Percentiles rank a stretch among this genome's conserved stretches.
phyloP scores from a whole-genome alignment of 75 land plant species.

The Cryptomeria japonica region DNA sequence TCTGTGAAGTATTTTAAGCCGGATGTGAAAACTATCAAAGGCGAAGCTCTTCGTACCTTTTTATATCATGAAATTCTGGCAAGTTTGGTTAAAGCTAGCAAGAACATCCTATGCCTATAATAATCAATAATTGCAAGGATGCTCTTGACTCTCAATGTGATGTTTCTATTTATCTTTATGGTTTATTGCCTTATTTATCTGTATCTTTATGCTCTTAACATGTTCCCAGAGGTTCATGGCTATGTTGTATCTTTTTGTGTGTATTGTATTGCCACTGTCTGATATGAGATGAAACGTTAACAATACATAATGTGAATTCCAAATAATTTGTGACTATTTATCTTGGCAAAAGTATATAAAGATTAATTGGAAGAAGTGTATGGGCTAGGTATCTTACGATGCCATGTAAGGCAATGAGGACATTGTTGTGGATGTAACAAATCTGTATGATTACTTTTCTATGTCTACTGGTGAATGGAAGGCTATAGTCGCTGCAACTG shows the following conservation, averaged over 20 bases:
- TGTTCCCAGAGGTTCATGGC: neutral
- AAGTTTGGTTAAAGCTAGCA: constrained; percentile 2
- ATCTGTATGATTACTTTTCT: constrained; percentile 90
- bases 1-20: constrained; percentile 99
- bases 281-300: neutral
- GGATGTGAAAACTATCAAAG: constrained; percentile 75
- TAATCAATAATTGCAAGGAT: neutral
- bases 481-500: constrained; percentile 88
- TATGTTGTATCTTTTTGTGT: neutral
- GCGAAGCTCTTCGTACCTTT: constrained; percentile 97
- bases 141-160: neutral
- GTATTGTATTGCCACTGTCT: neutral
- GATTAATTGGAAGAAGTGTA: neutral
- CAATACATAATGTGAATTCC: neutral
- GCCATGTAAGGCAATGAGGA: constrained; percentile 74
- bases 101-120: neutral
- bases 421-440: constrained; percentile 85
- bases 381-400: constrained; percentile 77
- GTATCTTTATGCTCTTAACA: neutral
- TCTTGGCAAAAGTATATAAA: neutral
- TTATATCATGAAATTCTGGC: constrained; percentile 98
- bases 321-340: neutral
- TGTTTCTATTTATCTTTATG: neutral
- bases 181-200: neutral
- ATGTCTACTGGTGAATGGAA: constrained; percentile 73